A percentile compares a stretch with the other conserved stretches of the same genome.
phyloP scores from a whole-genome alignment of 2,329 filamentous ascomycete species.

The Hymenoscyphus occultus region DNA sequence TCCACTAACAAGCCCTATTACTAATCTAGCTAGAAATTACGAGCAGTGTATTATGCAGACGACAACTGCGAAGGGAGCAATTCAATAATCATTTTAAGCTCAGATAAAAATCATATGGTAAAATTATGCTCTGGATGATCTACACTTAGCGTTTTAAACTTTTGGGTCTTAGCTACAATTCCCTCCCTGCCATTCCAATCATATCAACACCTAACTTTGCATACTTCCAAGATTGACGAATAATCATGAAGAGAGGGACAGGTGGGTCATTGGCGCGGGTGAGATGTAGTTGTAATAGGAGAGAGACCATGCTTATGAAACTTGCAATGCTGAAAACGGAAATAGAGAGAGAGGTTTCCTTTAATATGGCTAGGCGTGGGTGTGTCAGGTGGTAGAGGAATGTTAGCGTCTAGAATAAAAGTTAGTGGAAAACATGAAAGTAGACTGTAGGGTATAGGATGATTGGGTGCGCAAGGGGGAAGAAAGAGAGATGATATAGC shows the following conservation, averaged over 20 bases:
- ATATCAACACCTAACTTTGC: constrained; percentile 23
- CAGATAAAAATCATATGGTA: neutral
- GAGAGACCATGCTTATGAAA: constrained; percentile 70
- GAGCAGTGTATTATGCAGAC: no score
- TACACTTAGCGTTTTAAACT: no score
- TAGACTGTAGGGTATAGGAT: neutral
- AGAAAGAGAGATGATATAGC: neutral
- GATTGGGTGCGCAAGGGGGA: neutral
- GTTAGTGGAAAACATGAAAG: neutral
- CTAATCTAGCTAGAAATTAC: no score
- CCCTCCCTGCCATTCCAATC: constrained; percentile 23
- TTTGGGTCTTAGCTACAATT: constrained; percentile 9
- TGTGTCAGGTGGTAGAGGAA: constrained; percentile 74
- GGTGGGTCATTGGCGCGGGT: constrained; percentile 33
- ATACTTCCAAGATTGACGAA: constrained; percentile 27
- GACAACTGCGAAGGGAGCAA: no score
- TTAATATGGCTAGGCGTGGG: constrained; percentile 74
- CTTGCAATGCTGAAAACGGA: constrained; percentile 73
- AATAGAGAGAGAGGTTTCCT: constrained; percentile 74
- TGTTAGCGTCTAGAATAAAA: constrained; percentile 59
- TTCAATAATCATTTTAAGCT: no score
- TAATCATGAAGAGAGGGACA: constrained; percentile 32
- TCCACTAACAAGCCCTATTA: no score
- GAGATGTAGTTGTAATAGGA: constrained; percentile 63
- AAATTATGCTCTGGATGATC: neutral